A percentile compares a stretch with the other conserved stretches of the same genome.
Evolutionary conservation across 2,329 filamentous ascomycete genomes (phyloP).

Genomic region (Diplocarpon rosae): DNA sequence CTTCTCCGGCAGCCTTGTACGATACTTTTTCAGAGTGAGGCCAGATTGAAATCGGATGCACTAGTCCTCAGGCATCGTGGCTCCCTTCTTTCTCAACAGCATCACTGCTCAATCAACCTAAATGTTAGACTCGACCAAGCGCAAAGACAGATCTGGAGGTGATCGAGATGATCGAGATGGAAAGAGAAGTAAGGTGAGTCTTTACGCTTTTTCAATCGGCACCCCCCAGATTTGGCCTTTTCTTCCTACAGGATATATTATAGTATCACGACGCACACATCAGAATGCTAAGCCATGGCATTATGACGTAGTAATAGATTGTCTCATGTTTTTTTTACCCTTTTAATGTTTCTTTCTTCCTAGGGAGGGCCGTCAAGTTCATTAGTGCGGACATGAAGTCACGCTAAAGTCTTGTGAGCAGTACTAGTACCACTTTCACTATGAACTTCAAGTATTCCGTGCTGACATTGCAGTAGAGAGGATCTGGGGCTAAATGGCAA

Average conservation of each 20-base stretch:
- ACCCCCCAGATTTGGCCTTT: background rate
- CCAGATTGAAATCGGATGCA: no score
- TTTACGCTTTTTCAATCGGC: background rate
- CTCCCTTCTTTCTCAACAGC: no score
- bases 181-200: conserved; percentile 23
- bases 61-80: no score
- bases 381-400: background rate
- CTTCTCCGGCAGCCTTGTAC: no score
- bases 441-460: background rate
- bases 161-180: conserved; percentile 10
- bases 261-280: background rate
- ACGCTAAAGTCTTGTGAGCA: background rate
- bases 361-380: background rate
- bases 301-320: no score
- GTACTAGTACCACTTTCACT: background rate
- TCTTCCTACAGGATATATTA: background rate
- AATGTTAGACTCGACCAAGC: conserved; percentile 22
- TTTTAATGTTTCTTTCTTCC: no score
- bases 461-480: conserved; percentile 25
- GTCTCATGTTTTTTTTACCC: no score
- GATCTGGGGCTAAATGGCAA: conserved; percentile 47
- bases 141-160: conserved; percentile 14
- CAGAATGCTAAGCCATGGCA: no score
- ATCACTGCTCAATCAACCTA: background rate
- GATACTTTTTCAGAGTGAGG: no score